Conservation (phyloP, 2,329 filamentous ascomycete genomes). For the Fusarium sp. region DNA sequence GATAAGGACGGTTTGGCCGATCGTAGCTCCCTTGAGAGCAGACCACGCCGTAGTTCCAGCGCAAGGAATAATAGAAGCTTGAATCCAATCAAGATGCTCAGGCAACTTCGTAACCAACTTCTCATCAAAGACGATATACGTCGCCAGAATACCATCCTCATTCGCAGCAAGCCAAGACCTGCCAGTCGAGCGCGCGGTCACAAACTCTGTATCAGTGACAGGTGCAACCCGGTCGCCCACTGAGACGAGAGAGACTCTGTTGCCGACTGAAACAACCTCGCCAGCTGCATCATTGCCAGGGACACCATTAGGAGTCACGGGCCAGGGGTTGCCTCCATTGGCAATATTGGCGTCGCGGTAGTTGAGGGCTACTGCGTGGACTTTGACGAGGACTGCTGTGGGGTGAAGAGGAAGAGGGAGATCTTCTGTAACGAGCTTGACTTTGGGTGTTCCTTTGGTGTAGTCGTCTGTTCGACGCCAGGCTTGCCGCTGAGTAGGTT, state of each 20-base stretch:
- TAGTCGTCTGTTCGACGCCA: conserved; percentile 48
- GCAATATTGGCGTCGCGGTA: conserved; percentile 53
- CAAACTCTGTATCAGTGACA: conserved; percentile 53
- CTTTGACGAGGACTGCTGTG: conserved; percentile 48
- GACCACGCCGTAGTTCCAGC: conserved; percentile 59
- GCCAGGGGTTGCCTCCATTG: conserved; percentile 55
- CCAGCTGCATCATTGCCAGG: conserved; percentile 56
- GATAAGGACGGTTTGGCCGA: conserved; percentile 57
- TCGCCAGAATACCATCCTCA: conserved; percentile 57
- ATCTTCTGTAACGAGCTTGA: conserved; percentile 50
- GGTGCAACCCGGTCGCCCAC: conserved; percentile 54
- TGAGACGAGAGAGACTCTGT: conserved; percentile 47
- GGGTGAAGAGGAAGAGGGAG: conserved; percentile 48
- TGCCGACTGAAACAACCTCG: conserved; percentile 53
- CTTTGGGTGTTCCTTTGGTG: conserved; percentile 47
- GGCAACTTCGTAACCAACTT: conserved; percentile 52
- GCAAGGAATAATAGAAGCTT: conserved; percentile 54
- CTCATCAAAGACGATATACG: conserved; percentile 56
- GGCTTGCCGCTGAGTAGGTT: conserved; percentile 33
- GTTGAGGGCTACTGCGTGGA: conserved; percentile 51
- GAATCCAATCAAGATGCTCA: conserved; percentile 50
- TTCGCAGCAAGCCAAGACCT: conserved; percentile 58
- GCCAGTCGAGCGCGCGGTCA: conserved; percentile 52
- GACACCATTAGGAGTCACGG: conserved; percentile 50
- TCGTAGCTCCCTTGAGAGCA: conserved; percentile 53